These are phyloP conservation scores for Poa annua DNA, from an alignment of 176 grass and related monocot species.

Conservation along the genomic window DNA sequence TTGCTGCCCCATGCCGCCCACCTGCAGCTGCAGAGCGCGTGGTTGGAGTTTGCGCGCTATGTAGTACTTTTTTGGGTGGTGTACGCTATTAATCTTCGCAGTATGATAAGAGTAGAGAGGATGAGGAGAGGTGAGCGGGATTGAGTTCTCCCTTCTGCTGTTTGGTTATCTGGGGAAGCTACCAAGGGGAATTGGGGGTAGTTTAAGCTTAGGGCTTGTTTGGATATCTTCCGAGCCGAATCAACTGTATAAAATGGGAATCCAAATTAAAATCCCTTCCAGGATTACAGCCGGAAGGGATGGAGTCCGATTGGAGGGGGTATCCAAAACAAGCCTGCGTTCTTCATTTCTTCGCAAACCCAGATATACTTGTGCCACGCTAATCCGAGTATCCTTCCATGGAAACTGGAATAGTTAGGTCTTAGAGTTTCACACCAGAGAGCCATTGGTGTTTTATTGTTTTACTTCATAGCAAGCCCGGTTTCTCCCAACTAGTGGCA, in stretches of 20 bases:
- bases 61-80: background rate
- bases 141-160: background rate
- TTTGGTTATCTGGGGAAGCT: conserved; percentile 10
- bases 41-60: background rate
- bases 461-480: background rate
- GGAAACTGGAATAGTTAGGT: conserved; percentile 2
- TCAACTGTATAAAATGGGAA: background rate
- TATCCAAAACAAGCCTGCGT: background rate
- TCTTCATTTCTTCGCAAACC: background rate
- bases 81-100: background rate
- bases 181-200: background rate
- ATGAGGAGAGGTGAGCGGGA: background rate
- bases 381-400: background rate
- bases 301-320: background rate
- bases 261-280: background rate
- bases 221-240: background rate
- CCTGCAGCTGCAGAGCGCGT: background rate
- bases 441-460: background rate
- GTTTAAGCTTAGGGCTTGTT: background rate
- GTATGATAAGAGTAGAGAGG: background rate
- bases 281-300: background rate
- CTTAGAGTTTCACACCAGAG: background rate
- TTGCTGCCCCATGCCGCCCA: background rate
- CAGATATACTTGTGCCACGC: background rate
- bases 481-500: background rate